These are phyloP conservation scores for Ganoderma leucocontextum DNA, from an alignment of 1,284 basidiomycete genomes.

Conservation along the genomic window DNA sequence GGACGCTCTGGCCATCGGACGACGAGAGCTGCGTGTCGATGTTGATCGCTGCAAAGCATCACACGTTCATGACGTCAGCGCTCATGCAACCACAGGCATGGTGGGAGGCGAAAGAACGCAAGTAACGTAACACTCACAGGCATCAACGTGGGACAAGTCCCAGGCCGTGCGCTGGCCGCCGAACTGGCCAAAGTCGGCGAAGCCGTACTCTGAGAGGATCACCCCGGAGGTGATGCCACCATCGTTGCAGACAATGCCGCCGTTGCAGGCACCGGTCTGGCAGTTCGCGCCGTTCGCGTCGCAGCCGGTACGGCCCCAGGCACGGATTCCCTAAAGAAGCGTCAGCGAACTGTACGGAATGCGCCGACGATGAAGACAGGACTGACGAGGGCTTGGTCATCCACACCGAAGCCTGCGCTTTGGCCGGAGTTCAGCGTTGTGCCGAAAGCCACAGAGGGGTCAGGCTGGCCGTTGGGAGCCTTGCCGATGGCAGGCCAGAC, in stretches of 20 bases:
- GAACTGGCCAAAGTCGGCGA: constrained; percentile 1
- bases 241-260: constrained; percentile 9
- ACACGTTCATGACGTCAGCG: not conserved
- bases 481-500: constrained; percentile 7
- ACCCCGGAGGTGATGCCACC: constrained; percentile 7
- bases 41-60: constrained; percentile 7
- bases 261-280: constrained; percentile 7
- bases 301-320: constrained; percentile 10
- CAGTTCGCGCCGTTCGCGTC: constrained; percentile 8
- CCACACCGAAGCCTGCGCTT: constrained; percentile 7
- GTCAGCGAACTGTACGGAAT: not conserved
- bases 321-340: not conserved
- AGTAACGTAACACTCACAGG: constrained; percentile 1
- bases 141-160: constrained; percentile 5
- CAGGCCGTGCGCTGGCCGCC: constrained; percentile 6
- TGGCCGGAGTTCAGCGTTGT: not conserved
- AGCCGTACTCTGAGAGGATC: constrained; percentile 6
- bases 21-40: constrained; percentile 6
- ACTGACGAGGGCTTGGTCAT: not conserved
- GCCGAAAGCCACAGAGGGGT: constrained; percentile 2
- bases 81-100: not conserved
- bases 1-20: constrained; percentile 4
- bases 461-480: constrained; percentile 9
- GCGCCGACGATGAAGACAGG: not conserved
- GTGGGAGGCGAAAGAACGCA: not conserved